These are phyloP conservation scores for Pythium guiyangense DNA, from an alignment of 352 stramenopile genomes.

Conservation along the genomic window DNA sequence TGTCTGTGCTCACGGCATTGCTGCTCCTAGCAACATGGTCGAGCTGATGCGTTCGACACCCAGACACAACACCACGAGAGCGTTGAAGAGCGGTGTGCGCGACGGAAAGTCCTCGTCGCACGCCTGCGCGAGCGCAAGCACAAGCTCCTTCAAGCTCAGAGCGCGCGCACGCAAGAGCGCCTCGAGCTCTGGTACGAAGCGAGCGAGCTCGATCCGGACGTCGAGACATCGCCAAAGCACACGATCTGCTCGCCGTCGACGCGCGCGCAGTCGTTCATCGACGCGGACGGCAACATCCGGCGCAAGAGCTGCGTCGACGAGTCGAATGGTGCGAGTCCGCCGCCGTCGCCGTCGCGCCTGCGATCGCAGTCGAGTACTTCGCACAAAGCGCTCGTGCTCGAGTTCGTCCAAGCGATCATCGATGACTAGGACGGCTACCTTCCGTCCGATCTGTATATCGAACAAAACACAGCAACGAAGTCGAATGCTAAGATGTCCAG, in stretches of 20 bases:
- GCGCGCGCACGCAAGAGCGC: conserved; percentile 16
- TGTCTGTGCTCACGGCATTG: background rate
- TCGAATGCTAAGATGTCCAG: background rate
- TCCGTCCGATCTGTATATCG: background rate
- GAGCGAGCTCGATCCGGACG: conserved; percentile 19
- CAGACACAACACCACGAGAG: background rate
- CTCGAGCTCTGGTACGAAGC: conserved; percentile 28
- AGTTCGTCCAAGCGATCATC: conserved; percentile 28
- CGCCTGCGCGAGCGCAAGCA: conserved; percentile 22
- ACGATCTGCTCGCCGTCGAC: conserved; percentile 20
- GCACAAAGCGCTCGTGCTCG: conserved; percentile 21
- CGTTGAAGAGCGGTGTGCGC: background rate
- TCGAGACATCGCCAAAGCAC: conserved; percentile 25
- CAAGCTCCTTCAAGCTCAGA: conserved; percentile 16
- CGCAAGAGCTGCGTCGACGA: conserved; percentile 14
- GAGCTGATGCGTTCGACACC: conserved; percentile 3
- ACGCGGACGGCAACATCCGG: conserved; percentile 29
- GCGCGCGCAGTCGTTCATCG: conserved; percentile 23
- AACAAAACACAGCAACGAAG: background rate
- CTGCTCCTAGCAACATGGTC: conserved; percentile 6
- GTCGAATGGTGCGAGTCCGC: background rate
- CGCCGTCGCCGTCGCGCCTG: background rate
- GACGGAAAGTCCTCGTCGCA: conserved; percentile 18
- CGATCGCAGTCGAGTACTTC: background rate
- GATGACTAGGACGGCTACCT: conserved; percentile 14